Evolutionary conservation across 78 protist species (phyloP), one percentile per base, ranked within the genome.

Genomic region (Chrysochromulina tobinii): DNA sequence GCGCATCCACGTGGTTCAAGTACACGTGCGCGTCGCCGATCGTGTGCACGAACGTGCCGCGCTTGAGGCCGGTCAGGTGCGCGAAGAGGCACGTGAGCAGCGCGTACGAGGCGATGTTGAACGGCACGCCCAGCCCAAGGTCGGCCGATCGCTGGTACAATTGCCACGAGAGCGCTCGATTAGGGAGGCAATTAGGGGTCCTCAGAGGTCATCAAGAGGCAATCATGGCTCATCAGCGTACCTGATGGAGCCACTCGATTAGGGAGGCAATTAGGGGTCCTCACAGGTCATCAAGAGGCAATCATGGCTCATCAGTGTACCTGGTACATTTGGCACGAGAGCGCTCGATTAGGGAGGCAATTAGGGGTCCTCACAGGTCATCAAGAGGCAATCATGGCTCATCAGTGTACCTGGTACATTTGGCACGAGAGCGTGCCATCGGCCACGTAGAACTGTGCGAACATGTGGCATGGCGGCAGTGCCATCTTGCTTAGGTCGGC

Each of bases 401-500:
- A 38, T 38, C 38, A 38, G 38, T 38, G 38, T 38, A 38, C 38
- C 38, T 38, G 38, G 38, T 38, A 38, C 38, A 96, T 57, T 81
- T 73, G 93, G 92, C 96, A 94, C 0, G 96, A 93, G 21, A 96
- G 94, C 69, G 94, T 94, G 17, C 93, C 96, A 81, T 89, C 23
- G 50, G 75, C 72, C 38, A 95, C 97, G 64, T 94, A 93, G 79
- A 97, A 97, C 75, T 96, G 97, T 21, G 88, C 87, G 53, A 97
- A 11, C 94, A 97, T 55, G 92, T 97, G 98, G 93, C 98, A 97
- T 17, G 98, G 98, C 0, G 98, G 98, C 50, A 97, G 96, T 23
- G 98, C 98, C 98, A 97, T 97, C 54, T 93, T 23, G 14, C 20
- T 51, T 48, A 97, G 59, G 81, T 86, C 97, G 66, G 69, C 73